Conservation (phyloP, 208 protist species). For the Leishmania turanica region DNA sequence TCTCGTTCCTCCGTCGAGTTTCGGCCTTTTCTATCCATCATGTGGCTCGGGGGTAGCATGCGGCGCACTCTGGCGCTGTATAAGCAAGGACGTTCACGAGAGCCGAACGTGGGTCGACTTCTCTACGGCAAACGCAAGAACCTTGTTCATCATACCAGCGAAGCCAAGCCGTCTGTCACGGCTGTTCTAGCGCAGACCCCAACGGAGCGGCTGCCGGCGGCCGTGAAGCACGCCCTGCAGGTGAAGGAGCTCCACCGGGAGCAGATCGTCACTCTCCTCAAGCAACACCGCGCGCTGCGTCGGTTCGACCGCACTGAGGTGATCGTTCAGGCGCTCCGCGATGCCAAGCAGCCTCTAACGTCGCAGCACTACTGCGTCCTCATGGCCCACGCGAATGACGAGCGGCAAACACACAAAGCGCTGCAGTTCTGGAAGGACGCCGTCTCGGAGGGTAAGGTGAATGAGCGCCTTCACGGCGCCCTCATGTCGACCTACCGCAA, state of each 20-base stretch:
- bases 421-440: conserved; percentile 73
- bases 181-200: conserved; percentile 51
- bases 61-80: conserved; percentile 8
- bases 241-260: conserved; percentile 60
- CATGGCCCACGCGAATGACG: conserved; percentile 89
- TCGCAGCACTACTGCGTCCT: conserved; percentile 78
- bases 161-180: conserved; percentile 49
- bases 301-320: conserved; percentile 79
- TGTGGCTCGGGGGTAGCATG: conserved; percentile 15
- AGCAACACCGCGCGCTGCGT: conserved; percentile 63
- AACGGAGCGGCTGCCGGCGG: conserved; percentile 35
- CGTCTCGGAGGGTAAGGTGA: conserved; percentile 59
- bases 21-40: neutral
- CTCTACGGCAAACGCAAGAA: conserved; percentile 89
- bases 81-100: conserved; percentile 7
- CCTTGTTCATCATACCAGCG: conserved; percentile 55
- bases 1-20: neutral
- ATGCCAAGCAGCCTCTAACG: conserved; percentile 43
- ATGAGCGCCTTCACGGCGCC: conserved; percentile 65
- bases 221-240: conserved; percentile 47
- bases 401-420: conserved; percentile 51
- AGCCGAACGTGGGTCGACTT: conserved; percentile 60
- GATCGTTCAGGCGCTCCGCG: conserved; percentile 48
- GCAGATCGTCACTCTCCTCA: conserved; percentile 52
- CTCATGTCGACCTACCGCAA: conserved; percentile 71